phyloP scores from a whole-genome alignment of 2,329 filamentous ascomycete genomes.

The Aspergillus fumigatiaffinis region DNA sequence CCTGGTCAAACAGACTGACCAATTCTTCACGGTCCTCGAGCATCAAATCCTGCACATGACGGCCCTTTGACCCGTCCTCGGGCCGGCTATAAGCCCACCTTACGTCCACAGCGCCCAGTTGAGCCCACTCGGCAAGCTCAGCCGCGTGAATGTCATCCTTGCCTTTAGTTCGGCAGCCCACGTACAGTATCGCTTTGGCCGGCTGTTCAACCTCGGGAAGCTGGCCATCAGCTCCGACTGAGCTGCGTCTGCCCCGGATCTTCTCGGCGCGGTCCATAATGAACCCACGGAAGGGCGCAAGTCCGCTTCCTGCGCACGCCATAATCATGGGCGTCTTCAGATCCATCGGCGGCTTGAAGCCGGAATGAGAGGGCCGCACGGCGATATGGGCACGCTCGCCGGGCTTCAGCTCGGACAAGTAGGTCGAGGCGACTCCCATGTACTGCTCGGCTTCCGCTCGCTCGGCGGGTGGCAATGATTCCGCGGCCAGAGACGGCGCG shows the following conservation, averaged over 20 bases:
- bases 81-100: slow-evolving; percentile 57
- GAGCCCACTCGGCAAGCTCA: slow-evolving; percentile 54
- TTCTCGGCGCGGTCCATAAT: slow-evolving; percentile 55
- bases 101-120: slow-evolving; percentile 57
- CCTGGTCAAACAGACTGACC: slow-evolving; percentile 43
- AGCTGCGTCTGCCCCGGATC: slow-evolving; percentile 23
- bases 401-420: slow-evolving; percentile 48
- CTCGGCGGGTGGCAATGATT: slow-evolving; percentile 35
- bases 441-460: slow-evolving; percentile 44
- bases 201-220: slow-evolving; percentile 16
- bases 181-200: slow-evolving; percentile 33
- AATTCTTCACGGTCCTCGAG: slow-evolving; percentile 46
- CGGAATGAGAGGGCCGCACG: slow-evolving; percentile 32
- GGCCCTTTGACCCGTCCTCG: slow-evolving; percentile 44
- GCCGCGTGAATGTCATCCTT: slow-evolving; percentile 34
- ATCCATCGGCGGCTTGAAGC: slow-evolving; percentile 35
- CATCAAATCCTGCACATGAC: slow-evolving; percentile 53
- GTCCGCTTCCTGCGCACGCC: slow-evolving; percentile 45
- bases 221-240: slow-evolving; percentile 5
- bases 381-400: slow-evolving; percentile 32
- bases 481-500: slow-evolving; percentile 42
- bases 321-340: slow-evolving; percentile 37
- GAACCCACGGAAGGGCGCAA: slow-evolving; percentile 63
- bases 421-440: slow-evolving; percentile 59
- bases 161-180: slow-evolving; percentile 33